Conservation (phyloP, 1,284 basidiomycete species). For the Waitea zeae region DNA sequence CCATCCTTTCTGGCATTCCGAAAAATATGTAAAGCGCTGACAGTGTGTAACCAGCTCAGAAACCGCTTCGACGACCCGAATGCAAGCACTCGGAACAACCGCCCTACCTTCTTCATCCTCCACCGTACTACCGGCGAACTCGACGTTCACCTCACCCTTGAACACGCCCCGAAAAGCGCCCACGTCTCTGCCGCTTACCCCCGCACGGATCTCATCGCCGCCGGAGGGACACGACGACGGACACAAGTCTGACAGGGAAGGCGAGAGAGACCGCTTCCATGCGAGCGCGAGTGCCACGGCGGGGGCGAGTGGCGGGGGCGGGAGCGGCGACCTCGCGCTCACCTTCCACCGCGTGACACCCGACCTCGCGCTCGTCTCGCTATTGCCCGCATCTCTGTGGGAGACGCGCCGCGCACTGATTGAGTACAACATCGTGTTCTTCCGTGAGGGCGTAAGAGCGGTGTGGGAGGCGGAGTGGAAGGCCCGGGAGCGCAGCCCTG, state of each 20-base stretch:
- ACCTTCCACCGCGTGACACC: slow-evolving; percentile 79
- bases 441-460: slow-evolving; percentile 65
- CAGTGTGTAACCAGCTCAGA: no score
- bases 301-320: no score
- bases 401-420: slow-evolving; percentile 67
- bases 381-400: slow-evolving; percentile 68
- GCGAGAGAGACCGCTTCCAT: slow-evolving; percentile 4
- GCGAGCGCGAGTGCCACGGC: no score
- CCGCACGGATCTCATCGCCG: no score
- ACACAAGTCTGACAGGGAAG: background rate
- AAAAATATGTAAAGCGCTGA: no score
- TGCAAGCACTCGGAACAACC: no score
- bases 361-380: slow-evolving; percentile 64
- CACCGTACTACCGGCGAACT: background rate
- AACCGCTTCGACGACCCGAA: no score
- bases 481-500: no score
- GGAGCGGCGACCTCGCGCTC: slow-evolving; percentile 69
- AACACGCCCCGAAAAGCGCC: background rate
- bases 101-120: no score
- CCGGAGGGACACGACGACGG: background rate
- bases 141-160: background rate
- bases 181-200: no score
- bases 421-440: slow-evolving; percentile 88
- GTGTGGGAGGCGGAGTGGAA: slow-evolving; percentile 58
- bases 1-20: no score